phyloP scores from a whole-genome alignment of 2,329 filamentous ascomycete genomes.

The Septoria linicola region DNA sequence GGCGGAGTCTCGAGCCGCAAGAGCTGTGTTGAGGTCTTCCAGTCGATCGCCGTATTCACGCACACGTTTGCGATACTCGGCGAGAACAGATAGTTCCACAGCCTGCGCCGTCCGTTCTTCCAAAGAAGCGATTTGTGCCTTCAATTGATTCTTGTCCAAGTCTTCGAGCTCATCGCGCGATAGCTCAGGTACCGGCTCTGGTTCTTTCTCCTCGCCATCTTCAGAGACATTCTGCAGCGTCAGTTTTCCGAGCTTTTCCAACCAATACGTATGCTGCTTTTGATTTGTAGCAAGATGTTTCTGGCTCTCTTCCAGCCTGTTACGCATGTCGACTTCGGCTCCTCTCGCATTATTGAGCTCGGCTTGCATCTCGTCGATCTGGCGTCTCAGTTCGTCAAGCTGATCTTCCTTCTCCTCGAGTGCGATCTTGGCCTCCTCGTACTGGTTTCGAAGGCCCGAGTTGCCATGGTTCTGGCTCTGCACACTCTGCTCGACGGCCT shows the following conservation, averaged over 20 bases:
- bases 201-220: slow-evolving; percentile 55
- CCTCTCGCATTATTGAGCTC: slow-evolving; percentile 88
- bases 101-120: slow-evolving; percentile 80
- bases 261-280: slow-evolving; percentile 79
- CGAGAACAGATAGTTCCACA: slow-evolving; percentile 84
- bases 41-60: slow-evolving; percentile 79
- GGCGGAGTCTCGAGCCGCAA: slow-evolving; percentile 75
- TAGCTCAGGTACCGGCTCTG: slow-evolving; percentile 70
- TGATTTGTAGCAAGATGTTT: slow-evolving; percentile 85
- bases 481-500: slow-evolving; percentile 75
- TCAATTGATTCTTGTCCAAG: slow-evolving; percentile 62
- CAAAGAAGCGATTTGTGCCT: slow-evolving; percentile 63
- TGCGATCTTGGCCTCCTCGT: slow-evolving; percentile 76
- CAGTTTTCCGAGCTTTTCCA: slow-evolving; percentile 85
- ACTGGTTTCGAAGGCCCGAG: slow-evolving; percentile 68
- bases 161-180: slow-evolving; percentile 68
- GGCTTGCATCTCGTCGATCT: slow-evolving; percentile 79
- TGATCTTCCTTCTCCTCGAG: slow-evolving; percentile 78
- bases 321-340: slow-evolving; percentile 94
- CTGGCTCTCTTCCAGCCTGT: slow-evolving; percentile 94
- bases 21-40: slow-evolving; percentile 77
- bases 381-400: slow-evolving; percentile 73
- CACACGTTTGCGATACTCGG: slow-evolving; percentile 82
- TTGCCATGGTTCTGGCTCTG: slow-evolving; percentile 73
- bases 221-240: slow-evolving; percentile 71